Percentiles rank a stretch among this genome's conserved stretches.
phyloP scores from a whole-genome alignment of 768 basidiomycete genomes.

The Rhizopogon rudus region DNA sequence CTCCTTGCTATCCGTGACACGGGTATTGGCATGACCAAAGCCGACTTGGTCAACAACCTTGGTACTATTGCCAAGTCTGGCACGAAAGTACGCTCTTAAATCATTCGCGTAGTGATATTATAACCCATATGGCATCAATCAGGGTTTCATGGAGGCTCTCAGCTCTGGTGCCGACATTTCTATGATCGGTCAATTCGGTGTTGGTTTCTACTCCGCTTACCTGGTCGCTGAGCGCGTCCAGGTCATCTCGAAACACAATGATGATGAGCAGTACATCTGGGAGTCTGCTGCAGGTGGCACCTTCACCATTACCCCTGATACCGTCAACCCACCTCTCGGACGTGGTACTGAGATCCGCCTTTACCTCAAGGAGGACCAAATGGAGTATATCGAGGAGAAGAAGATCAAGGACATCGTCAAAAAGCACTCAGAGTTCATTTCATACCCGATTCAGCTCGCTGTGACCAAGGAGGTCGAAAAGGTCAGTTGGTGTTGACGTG shows the following conservation, averaged over 20 bases:
- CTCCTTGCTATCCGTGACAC: slow-evolving; percentile 87
- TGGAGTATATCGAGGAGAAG: slow-evolving; percentile 99
- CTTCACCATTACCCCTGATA: slow-evolving; percentile 97
- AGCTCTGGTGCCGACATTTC: slow-evolving; percentile 85
- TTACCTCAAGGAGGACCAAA: slow-evolving; percentile 97
- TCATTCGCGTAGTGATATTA: slow-evolving; percentile 1
- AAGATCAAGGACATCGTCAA: slow-evolving; percentile 99
- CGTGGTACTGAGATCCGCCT: slow-evolving; percentile 93
- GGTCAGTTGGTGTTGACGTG: slow-evolving; percentile 41
- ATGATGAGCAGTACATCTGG: slow-evolving; percentile 99
- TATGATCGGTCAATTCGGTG: slow-evolving; percentile 99
- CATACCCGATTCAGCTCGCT: slow-evolving; percentile 97
- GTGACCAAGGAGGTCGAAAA: slow-evolving; percentile 99
- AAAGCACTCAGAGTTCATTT: slow-evolving; percentile 99
- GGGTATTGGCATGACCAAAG: slow-evolving; percentile 99
- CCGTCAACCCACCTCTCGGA: slow-evolving; percentile 82
- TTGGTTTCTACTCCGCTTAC: slow-evolving; percentile 99
- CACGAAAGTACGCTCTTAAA: slow-evolving; percentile 58
- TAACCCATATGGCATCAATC: slow-evolving; percentile 7
- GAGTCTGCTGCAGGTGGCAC: slow-evolving; percentile 99
- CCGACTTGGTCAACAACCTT: slow-evolving; percentile 99
- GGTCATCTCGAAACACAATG: slow-evolving; percentile 99
- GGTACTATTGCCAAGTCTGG: slow-evolving; percentile 95
- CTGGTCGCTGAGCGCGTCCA: slow-evolving; percentile 98
- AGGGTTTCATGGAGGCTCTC: slow-evolving; percentile 99